Conservation (phyloP, 2,329 filamentous ascomycete species). For the Pyricularia sp. region DNA sequence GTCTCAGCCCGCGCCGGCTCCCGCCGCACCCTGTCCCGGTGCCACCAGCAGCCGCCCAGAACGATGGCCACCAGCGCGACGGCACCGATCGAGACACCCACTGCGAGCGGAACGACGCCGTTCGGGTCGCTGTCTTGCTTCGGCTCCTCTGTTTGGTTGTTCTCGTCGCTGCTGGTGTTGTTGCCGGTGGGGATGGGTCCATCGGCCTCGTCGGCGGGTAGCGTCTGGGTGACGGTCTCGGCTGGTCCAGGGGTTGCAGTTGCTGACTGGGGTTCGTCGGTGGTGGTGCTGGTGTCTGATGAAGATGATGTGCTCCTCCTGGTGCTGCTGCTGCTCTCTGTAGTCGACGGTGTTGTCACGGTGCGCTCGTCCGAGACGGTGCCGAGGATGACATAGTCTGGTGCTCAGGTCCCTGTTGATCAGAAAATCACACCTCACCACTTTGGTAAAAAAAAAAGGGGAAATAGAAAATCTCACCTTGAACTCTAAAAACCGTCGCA, state of each 20-base stretch:
- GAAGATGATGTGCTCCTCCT: not conserved
- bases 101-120: constrained; percentile 2
- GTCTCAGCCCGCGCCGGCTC: constrained; percentile 2
- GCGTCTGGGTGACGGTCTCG: not conserved
- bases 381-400: not conserved
- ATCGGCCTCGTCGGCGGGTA: not conserved
- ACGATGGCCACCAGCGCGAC: not conserved
- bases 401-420: not conserved
- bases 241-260: not conserved
- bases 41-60: not conserved
- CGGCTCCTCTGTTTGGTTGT: not conserved
- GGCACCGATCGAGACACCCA: constrained; percentile 1
- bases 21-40: not conserved
- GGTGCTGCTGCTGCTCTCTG: not conserved
- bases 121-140: not conserved
- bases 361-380: not conserved
- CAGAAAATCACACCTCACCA: not conserved
- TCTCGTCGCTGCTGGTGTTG: not conserved
- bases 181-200: not conserved
- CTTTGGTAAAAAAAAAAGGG: not conserved
- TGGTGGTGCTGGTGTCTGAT: not conserved
- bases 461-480: not conserved
- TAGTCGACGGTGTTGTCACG: not conserved
- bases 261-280: not conserved
- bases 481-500: not conserved